These are phyloP conservation scores for cucumber (Cucumis sativus) DNA, from an alignment of 306 rosid genomes.

Conservation along the genomic window Cucumber_9930_V3 NC_026655.2:25245001-25245500, in stretches of 20 bases:
- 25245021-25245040: constrained; percentile 1
- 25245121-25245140: constrained; percentile 69
- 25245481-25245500: constrained; percentile 4
- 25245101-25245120: constrained; percentile 77
- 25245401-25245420: constrained; percentile 14
- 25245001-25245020: not conserved
- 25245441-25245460: constrained; percentile 1
- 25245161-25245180: constrained; percentile 63
- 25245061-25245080: constrained; percentile 86
- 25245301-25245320: not conserved
- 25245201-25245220: constrained; percentile 64
- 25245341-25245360: constrained; percentile 3
- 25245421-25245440: constrained; percentile 26
- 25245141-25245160: constrained; percentile 41
- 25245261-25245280: constrained; percentile 37
- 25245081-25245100: constrained; percentile 73
- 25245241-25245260: constrained; percentile 71
- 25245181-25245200: constrained; percentile 65
- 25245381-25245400: constrained; percentile 24
- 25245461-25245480: not conserved
- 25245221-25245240: constrained; percentile 74
- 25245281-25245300: not conserved
- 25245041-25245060: constrained; percentile 90
- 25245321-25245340: constrained; percentile 49
- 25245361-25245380: constrained; percentile 16